Evolutionary conservation across 352 stramenopile genomes (phyloP).

Genomic region (Paralagenidium karlingii): DNA sequence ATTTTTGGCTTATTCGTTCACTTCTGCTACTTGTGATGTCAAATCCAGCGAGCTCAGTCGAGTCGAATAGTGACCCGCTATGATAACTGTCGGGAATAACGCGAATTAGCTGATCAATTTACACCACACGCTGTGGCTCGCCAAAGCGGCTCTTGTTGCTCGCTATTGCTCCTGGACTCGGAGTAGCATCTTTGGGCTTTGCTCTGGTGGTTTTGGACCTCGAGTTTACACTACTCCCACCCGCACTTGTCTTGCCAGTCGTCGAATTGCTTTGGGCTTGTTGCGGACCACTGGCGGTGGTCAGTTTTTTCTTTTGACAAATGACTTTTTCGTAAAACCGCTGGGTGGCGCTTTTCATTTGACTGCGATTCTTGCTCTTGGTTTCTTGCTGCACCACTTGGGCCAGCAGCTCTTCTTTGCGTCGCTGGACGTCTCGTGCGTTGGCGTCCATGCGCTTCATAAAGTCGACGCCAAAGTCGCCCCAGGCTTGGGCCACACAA

Average conservation of each 20-base stretch:
- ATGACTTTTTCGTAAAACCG: slow-evolving; percentile 58
- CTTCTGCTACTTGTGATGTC: no score
- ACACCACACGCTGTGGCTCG: no score
- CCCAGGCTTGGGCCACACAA: slow-evolving; percentile 56
- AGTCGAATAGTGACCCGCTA: no score
- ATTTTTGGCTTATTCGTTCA: no score
- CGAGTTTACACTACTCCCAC: no score
- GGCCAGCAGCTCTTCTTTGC: slow-evolving; percentile 32
- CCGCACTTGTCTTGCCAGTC: slow-evolving; percentile 1
- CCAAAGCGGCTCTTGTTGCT: no score
- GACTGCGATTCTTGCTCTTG: slow-evolving; percentile 10
- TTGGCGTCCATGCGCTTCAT: slow-evolving; percentile 40
- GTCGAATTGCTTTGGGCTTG: slow-evolving; percentile 9
- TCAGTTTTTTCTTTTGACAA: slow-evolving; percentile 28
- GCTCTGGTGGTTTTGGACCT: no score
- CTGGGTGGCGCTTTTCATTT: slow-evolving; percentile 44
- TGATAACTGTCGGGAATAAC: no score
- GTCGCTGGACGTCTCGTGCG: slow-evolving; percentile 20
- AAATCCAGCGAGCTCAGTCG: no score
- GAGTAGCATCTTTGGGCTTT: no score
- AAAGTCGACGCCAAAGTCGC: slow-evolving; percentile 51
- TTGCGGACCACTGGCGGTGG: slow-evolving; percentile 56
- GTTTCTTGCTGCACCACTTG: slow-evolving; percentile 26
- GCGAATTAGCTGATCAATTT: no score
- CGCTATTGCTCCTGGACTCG: no score